Evolutionary conservation across 2,329 filamentous ascomycete genomes (phyloP), one percentile per base, ranked within the genome.

Genomic region (Pseudogymnoascus sp.): DNA sequence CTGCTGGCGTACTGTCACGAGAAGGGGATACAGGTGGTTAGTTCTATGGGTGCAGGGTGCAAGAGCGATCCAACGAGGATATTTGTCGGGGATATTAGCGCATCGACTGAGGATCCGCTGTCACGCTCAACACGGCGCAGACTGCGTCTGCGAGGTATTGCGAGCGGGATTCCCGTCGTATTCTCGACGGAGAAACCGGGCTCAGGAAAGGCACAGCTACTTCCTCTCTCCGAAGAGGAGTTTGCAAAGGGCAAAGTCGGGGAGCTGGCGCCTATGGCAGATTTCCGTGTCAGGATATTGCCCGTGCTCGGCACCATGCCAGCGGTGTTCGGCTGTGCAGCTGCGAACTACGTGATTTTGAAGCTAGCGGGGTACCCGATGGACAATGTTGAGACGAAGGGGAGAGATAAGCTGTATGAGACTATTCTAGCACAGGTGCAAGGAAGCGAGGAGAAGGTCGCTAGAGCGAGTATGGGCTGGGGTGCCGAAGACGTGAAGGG

Each of bases 221-320:
- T 97, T 1, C 95, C 95, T 0, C 81, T 99, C 0, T 82, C 90
- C 0, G 92, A 96, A 65, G 91, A 95, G 59, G 93, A 98, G 73
- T 95, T 92, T 71, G 76, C 85, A 59, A 96, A 95, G 76, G 95
- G 95, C 16, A 81, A 86, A 16, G 91, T 98, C 0, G 88, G 89
- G 26, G 93, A 97, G 68, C 81, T 98, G 0, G 90, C 92, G 46
- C 90, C 96, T 0, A 82, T 99, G 60, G 90, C 93, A 1, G 93
- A 96, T 73, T 99, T 99, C 75, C 84, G 95, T 24, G 91, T 96
- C 8, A 84, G 95, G n/a, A 99, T 99, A 63, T 77, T 99, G 7
- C 95, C 95, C 0, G 95, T 99, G 0, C 78, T 99, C 2, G 95
- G 95, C 0, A 99, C 95, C 0, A 97, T 99, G 93, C 95, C 95